These are phyloP conservation scores for Sequoia sempervirens DNA, from an alignment of 75 land plant species.

Conservation along the genomic window DNA sequence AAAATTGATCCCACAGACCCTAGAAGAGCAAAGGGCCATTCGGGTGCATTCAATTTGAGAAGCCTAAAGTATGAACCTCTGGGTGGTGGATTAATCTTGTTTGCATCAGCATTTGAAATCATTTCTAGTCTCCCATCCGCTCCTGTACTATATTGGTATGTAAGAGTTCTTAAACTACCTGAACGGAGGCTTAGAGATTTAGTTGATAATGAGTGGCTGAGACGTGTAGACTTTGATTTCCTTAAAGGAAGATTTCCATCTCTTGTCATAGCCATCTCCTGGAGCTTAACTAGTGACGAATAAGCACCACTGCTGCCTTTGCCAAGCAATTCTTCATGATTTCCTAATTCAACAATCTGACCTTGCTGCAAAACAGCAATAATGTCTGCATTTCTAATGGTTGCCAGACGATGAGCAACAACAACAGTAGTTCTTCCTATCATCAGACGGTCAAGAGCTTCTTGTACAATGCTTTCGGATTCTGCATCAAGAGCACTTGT, in stretches of 20 bases:
- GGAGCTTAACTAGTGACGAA: conserved; percentile 73
- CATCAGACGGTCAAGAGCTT: conserved; percentile 94
- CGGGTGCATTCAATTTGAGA: conserved; percentile 84
- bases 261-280: conserved; percentile 72
- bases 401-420: conserved; percentile 94
- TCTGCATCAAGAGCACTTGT: conserved; percentile 96
- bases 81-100: conserved; percentile 40
- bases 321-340: conserved; percentile 75
- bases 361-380: conserved; percentile 92
- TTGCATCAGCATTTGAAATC: conserved; percentile 67
- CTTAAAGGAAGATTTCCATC: conserved; percentile 49
- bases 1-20: conserved; percentile 81
- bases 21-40: conserved; percentile 86
- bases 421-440: conserved; percentile 95
- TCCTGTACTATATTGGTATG: conserved; percentile 64
- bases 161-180: conserved; percentile 60
- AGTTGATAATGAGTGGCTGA: conserved; percentile 67
- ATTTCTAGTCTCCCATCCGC: conserved; percentile 78
- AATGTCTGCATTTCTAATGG: conserved; percentile 84
- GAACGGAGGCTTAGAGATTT: conserved; percentile 60
- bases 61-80: conserved; percentile 62
- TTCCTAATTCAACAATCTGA: conserved; percentile 86
- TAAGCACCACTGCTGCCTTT: conserved; percentile 77
- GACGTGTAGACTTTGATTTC: conserved; percentile 51
- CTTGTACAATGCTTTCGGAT: conserved; percentile 94